phyloP scores from a whole-genome alignment of 2,329 filamentous ascomycete genomes.

The Aspergillus eucalypticola region DNA sequence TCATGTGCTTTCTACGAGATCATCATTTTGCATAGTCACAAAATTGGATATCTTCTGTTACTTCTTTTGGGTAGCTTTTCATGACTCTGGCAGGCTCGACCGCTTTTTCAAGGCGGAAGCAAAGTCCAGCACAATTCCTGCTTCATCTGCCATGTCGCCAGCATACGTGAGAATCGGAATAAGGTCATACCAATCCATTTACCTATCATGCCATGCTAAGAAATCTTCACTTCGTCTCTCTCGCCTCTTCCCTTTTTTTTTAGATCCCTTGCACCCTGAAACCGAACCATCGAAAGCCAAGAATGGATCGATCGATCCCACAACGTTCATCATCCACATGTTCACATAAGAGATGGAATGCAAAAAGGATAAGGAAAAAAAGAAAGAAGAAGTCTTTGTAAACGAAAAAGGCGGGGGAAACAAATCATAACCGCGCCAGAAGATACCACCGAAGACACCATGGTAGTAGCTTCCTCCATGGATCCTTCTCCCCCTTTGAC shows the following conservation, averaged over 20 bases:
- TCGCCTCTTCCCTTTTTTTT: constrained; percentile 4
- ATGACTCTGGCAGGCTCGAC: not conserved
- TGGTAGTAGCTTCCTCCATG: constrained; percentile 5
- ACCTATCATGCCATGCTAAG: constrained; percentile 30
- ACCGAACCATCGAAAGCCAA: not conserved
- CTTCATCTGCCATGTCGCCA: not conserved
- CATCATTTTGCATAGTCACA: not conserved
- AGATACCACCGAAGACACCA: not conserved
- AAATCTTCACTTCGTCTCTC: constrained; percentile 21
- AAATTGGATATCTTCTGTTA: not conserved
- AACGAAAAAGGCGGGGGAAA: constrained; percentile 10
- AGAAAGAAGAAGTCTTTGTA: constrained; percentile 21
- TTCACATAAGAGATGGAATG: constrained; percentile 3
- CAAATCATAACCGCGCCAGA: constrained; percentile 13
- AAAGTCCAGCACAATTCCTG: not conserved
- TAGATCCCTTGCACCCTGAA: not conserved
- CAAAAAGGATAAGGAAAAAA: constrained; percentile 4
- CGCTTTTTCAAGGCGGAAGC: not conserved
- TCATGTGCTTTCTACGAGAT: not conserved
- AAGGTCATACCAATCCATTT: constrained; percentile 31
- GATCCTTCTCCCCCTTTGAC: not conserved
- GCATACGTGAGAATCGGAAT: not conserved
- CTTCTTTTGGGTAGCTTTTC: not conserved
- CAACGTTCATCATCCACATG: constrained; percentile 19
- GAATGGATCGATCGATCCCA: not conserved